Conservation (phyloP, 2,329 filamentous ascomycete genomes). For the Teratosphaeria epicoccoides region DNA sequence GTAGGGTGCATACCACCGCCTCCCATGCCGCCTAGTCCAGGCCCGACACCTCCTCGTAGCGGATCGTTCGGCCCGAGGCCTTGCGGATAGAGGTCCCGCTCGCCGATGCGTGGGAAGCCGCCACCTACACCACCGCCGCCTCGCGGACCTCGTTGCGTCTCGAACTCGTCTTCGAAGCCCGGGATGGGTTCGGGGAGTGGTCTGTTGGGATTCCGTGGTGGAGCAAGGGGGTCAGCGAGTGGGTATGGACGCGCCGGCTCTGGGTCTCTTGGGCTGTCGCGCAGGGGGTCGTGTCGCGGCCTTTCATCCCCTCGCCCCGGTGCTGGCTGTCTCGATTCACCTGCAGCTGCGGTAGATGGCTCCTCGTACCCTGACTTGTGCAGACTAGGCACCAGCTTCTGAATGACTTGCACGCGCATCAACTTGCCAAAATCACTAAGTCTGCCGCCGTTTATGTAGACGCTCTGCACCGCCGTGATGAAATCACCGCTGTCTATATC, state of each 20-base stretch:
- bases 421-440: conserved; percentile 58
- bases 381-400: conserved; percentile 68
- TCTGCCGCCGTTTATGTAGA: conserved; percentile 64
- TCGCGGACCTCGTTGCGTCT: conserved; percentile 60
- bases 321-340: conserved; percentile 8
- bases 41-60: conserved; percentile 52
- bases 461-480: conserved; percentile 36
- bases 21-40: conserved; percentile 42
- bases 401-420: conserved; percentile 70
- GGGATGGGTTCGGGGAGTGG: conserved; percentile 67
- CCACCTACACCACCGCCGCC: conserved; percentile 29
- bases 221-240: conserved; percentile 47
- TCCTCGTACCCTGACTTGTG: conserved; percentile 73
- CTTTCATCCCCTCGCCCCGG: conserved; percentile 17
- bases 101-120: conserved; percentile 52
- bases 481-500: conserved; percentile 29
- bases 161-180: conserved; percentile 86
- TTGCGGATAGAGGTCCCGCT: conserved; percentile 78
- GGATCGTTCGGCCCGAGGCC: conserved; percentile 80
- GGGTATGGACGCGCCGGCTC: conserved; percentile 58
- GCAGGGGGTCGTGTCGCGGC: conserved; percentile 37
- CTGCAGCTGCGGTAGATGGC: conserved; percentile 2
- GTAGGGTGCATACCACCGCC: conserved; percentile 90
- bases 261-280: conserved; percentile 33
- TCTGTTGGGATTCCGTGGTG: conserved; percentile 47